Base-by-base conservation (phyloP, 2,329 filamentous ascomycete species). In the Penicillium griseofulvum region DNA sequence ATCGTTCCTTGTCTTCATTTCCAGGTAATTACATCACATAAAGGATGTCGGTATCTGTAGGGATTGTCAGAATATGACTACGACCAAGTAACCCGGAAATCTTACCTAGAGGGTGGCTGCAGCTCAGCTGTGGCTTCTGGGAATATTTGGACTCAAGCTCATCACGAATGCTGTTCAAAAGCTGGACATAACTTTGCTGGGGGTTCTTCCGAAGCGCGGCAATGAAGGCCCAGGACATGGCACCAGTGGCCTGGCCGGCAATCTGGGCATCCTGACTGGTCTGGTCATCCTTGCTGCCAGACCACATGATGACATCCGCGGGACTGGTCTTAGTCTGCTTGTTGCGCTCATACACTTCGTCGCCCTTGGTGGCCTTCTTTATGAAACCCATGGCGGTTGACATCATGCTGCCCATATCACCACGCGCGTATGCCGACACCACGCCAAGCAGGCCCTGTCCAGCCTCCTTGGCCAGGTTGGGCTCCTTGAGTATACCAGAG, bases 141-240 rank as follows among this genome's bases (percentile, higher is more conserved):
- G 83, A 82, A 73, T 99, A 99, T 73, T 95, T 94, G 37, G 84
- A 84, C 63, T 89, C 80, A 56, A 99, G 80, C 69, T 97, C 87
- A 54, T 96, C 92, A 55, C 94, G 89, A 68, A 99, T 92, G 74
- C 87, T 96, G 81, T 97, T 97, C 64, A 99, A 83, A 55, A 99
- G 80, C 79, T 97, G 87, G 48, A 97, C 90, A 70, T 99, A 99
- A 77, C 89, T 96, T 79, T 97, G 94, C 71, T 96, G 88, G 0
- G 91, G 91, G 70, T 96, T 96, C 79, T 92, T 91, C 80, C 89
- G 92, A 68, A 97, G 82, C 19, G 92, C 88, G 1, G 83, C 86
- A 73, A 99, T 94, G 74, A 99, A 99, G 2, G 94, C 94, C 86
- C 89, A 97, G 4, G 91, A 96, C 94, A 99, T 97, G 74, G 94